Evolutionary conservation across 1,139 yeast genomes (phyloP), one percentile per base, ranked within the genome.

Genomic region (Geotrichum reessii): DNA sequence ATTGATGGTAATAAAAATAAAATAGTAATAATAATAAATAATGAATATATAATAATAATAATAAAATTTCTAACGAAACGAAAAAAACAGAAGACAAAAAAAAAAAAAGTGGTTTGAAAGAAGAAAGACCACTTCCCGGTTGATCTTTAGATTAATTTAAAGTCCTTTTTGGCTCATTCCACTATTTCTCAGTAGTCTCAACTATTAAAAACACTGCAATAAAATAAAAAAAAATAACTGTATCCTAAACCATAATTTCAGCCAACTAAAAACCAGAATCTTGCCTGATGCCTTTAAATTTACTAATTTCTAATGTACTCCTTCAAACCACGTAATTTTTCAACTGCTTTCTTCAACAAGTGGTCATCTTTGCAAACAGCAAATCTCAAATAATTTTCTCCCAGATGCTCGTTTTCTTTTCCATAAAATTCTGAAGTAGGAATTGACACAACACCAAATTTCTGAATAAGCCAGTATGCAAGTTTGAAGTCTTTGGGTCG

Each of bases 281-380:
- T 37, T 37, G 21, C 44, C 44, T 37, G 44, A 37, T 37, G 44
- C 19, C 44, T n/a, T n/a, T 17, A n/a, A 37, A 17, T 17, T 49
- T 40, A 40, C 42, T 17, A 37, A 42, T 51, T 77, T 47, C 64
- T 52, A 53, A 75, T 74, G 72, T 85, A 89, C 58, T 87, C 75
- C 74, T 86, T 87, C 67, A 93, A 80, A 51, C 80, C 81, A 66
- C 80, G 77, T 65, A 93, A 80, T 74, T 92, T 84, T 60, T 77
- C 81, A 17, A 86, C 96, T 0, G 98, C 98, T 64, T 86, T 90
- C 63, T 83, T 83, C 65, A 93, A 79, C 63, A 89, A 78, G 6
- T 76, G 78, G 70, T 93, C 95, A 67, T 87, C 97, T 75, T 93
- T 93, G 78, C 99, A 93, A 17, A 93, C 95, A 17, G 99, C 98